Evolutionary conservation across 2,329 filamentous ascomycete species (phyloP), one percentile per base, ranked within the genome.

Genomic region (Aspergillus fijiensis): DNA sequence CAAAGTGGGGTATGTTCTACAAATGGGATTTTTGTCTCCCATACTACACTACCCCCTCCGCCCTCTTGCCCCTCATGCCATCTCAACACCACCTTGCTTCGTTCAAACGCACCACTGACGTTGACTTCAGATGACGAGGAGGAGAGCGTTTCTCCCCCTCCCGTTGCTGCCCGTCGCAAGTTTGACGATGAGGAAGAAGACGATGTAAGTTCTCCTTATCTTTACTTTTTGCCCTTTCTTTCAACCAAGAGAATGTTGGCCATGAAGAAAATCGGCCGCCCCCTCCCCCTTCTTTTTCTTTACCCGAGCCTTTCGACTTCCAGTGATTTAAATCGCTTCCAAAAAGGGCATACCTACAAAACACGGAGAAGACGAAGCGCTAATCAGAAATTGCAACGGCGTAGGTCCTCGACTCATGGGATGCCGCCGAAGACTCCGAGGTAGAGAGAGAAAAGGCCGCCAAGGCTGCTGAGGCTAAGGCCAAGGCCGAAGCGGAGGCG

Each of bases 381-480:
- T 11, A 12, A 27, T 16, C 7, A n/a, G 33, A 27, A 25, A 35
- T 6, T 45, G 45, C 19, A 58, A 45, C n/a, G 21, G 52, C 49
- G 60, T 65, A 96, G 89, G 91, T 98, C 59, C 86, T 97, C 72
- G 95, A 99, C 62, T 94, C 91, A 35, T 99, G 95, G 95, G 93
- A 98, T 72, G 94, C 91, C 60, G 93, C 91, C 68, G 95, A 98
- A 73, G 95, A 99, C 80, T 96, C 92, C 63, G 95, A 99, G 72
- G 94, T 88, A 70, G 95, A 99, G 82, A 90, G 92, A 71, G 93
- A 97, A 79, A 99, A 98, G 83, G 91, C 86, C 29, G 90, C 90
- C 79, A 95, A 94, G 81, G 92, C 88, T 54, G 89, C 85, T 5
- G 93, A 91, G 73, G 89, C 87, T 56, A 96, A 96, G 79, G 91